These are phyloP conservation scores for Ascochyta lentis DNA, from an alignment of 2,329 filamentous ascomycete genomes.

Conservation along the genomic window DNA sequence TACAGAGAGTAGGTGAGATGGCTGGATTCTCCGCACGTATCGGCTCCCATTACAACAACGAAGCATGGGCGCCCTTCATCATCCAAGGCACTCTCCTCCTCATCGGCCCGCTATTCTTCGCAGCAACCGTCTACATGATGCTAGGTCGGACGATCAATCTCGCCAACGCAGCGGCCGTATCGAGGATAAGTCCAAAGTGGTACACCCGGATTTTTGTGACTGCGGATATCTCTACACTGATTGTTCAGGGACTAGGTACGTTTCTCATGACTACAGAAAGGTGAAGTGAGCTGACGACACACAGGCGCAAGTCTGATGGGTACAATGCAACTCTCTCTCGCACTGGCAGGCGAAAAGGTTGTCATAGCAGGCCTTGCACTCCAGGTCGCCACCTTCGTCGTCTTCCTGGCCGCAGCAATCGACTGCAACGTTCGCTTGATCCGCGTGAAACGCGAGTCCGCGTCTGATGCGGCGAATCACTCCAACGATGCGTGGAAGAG, in stretches of 20 bases:
- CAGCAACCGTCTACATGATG: constrained; percentile 57
- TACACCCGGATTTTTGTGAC: constrained; percentile 39
- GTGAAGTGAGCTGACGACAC: background rate
- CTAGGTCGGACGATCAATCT: constrained; percentile 49
- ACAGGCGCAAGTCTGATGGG: constrained; percentile 43
- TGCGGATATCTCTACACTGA: constrained; percentile 38
- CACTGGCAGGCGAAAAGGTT: constrained; percentile 42
- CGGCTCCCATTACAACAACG: constrained; percentile 46
- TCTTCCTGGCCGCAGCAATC: constrained; percentile 38
- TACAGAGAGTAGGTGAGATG: constrained; percentile 44
- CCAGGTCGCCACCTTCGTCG: constrained; percentile 43
- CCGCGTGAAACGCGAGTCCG: background rate
- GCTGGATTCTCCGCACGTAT: constrained; percentile 52
- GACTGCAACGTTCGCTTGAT: constrained; percentile 42
- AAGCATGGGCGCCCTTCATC: constrained; percentile 50
- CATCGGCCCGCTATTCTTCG: constrained; percentile 55
- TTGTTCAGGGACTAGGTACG: constrained; percentile 41
- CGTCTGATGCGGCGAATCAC: no score
- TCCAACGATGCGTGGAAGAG: constrained; percentile 28
- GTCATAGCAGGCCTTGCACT: constrained; percentile 44
- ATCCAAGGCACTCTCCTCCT: constrained; percentile 52
- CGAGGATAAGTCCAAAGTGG: constrained; percentile 36
- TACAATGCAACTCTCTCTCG: constrained; percentile 41
- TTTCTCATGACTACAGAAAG: background rate
- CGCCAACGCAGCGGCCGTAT: constrained; percentile 34